These are phyloP conservation scores for Gonapodya prolifera DNA, from an alignment of 192 early-diverging fungal species.

Conservation along the genomic window DNA sequence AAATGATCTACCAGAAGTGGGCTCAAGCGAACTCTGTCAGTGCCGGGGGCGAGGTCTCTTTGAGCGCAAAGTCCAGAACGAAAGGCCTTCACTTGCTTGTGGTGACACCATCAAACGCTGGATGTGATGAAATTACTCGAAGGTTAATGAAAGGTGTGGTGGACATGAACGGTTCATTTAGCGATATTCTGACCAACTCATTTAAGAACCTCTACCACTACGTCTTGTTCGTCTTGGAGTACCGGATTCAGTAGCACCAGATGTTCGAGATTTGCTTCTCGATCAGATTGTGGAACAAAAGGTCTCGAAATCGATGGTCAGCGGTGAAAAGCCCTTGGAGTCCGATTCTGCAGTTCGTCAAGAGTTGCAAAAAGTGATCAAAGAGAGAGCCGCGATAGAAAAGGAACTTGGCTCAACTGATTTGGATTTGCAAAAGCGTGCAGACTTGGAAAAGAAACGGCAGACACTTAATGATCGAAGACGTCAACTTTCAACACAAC, in stretches of 20 bases:
- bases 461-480: conserved; percentile 3
- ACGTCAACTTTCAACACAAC: too few species aligned
- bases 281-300: conserved; percentile 56
- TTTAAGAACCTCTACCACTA: conserved; percentile 43
- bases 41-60: too few species aligned
- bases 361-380: conserved; percentile 13
- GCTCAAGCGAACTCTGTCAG: conserved; percentile 17
- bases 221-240: conserved; percentile 77
- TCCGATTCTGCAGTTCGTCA: conserved; percentile 12
- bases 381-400: too few species aligned
- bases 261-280: conserved; percentile 56
- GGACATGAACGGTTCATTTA: too few species aligned
- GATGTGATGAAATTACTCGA: conserved; percentile 88
- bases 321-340: conserved; percentile 17
- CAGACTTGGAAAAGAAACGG: too few species aligned
- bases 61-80: conserved; percentile 14
- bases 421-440: too few species aligned
- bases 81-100: conserved; percentile 54
- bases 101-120: conserved; percentile 94
- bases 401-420: too few species aligned
- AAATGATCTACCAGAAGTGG: conserved; percentile 22
- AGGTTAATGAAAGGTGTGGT: conserved; percentile 66
- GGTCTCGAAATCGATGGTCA: conserved; percentile 22
- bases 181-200: too few species aligned
- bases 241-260: conserved; percentile 53